Percentiles rank a stretch among this genome's conserved stretches.
Evolutionary conservation across 139 green algal species (phyloP).

Genomic region (Tetradesmus lagerheimii): DNA sequence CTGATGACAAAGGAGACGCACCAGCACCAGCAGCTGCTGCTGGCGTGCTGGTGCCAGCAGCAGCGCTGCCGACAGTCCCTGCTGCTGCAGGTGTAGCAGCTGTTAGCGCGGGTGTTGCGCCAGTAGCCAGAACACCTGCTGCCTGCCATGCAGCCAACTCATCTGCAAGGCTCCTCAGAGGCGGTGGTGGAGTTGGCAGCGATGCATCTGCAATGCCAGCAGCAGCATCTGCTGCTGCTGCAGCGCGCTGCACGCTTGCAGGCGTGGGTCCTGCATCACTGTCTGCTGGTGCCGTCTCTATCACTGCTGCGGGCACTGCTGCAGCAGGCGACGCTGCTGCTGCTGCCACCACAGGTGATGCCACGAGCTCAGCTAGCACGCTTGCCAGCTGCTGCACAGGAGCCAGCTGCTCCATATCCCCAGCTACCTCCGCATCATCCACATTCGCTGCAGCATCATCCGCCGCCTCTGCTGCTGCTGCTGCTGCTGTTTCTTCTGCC

Average conservation of each 20-base stretch:
- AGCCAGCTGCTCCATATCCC: neutral
- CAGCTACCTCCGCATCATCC: neutral
- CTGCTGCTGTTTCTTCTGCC: slow-evolving; percentile 21
- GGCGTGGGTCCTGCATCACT: neutral
- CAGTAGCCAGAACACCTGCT: neutral
- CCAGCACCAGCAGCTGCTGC: neutral
- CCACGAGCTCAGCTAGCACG: neutral
- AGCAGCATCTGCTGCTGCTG: slow-evolving; percentile 1
- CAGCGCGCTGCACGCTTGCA: neutral
- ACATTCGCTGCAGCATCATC: neutral
- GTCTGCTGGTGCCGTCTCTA: neutral
- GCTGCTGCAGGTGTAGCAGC: slow-evolving; percentile 14
- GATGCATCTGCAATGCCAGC: neutral
- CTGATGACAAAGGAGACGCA: neutral
- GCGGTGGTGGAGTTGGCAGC: slow-evolving; percentile 27
- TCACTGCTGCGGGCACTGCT: neutral
- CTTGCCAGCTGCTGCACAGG: neutral
- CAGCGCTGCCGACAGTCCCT: neutral
- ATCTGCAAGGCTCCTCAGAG: slow-evolving; percentile 31
- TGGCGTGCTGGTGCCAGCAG: neutral
- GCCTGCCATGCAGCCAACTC: slow-evolving; percentile 41
- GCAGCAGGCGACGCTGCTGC: neutral
- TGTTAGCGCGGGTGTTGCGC: neutral
- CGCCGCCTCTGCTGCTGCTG: neutral
- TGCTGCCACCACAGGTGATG: neutral